Base-by-base conservation (phyloP, 2,329 filamentous ascomycete genomes). In the Macrophomina tecta region DNA sequence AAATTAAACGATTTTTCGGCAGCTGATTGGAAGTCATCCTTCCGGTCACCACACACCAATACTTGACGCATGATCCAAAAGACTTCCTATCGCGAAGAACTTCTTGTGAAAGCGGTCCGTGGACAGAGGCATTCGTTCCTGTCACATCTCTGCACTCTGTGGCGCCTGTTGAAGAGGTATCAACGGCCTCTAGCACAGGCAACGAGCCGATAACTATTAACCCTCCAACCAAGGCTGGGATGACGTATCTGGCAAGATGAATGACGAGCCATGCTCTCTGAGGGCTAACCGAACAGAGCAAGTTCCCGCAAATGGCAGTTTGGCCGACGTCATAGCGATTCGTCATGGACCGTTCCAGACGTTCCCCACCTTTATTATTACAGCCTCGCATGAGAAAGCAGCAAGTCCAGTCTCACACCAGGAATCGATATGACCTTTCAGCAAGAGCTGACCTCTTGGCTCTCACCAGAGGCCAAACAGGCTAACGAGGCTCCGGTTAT, bases 401-500 rank as follows among this genome's bases (percentile, higher is more conserved):
- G 40, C 18, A 30, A 42, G 40, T n/a, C 5, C 46, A 14, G 16
- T 30, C 30, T 23, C 5, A 12, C 42, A 38, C 12, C 11, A 3
- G 18, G 11, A 64, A 23, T 18, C 51, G 56, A 23, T 5, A 81
- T 80, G 78, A 76, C 76, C 56, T 78, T 76, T 70, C 73, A 75
- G 67, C 76, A 76, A 69, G 81, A 83, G 68, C 72, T 82, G 61
- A 72, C 70, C 67, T 83, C 80, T 63, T 82, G 81, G 80, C 76
- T 78, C 69, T 75, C 75, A 3, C 78, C 79, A 67, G 68, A 70
- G 18, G 68, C 67, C 49, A 63, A 75, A 45, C 53, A 72, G 14
- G 70, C 70, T 11, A 79, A 81, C 5, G 76, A 83, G 1, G 72
- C 80, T 11, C 88, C 87, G 9, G 75, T 81, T 63, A 78, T 87